These are phyloP conservation scores for Vigna angularis DNA, from an alignment of 306 rosid genomes.

Conservation along the genomic window DNA sequence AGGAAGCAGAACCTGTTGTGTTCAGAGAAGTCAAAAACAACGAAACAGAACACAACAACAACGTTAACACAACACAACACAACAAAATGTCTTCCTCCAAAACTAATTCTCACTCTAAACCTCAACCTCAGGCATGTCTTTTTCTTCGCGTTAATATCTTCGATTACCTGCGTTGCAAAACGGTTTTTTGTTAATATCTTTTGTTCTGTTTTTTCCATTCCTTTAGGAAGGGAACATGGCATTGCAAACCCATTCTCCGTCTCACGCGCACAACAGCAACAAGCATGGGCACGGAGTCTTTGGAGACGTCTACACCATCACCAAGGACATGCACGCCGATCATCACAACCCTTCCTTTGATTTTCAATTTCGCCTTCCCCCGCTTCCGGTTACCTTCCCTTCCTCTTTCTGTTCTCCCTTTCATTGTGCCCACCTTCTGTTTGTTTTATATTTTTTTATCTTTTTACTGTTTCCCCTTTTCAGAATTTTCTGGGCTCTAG, in stretches of 20 bases:
- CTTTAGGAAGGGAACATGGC: constrained; percentile 33
- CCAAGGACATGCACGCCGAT: constrained; percentile 40
- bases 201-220: not conserved
- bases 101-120: constrained; percentile 6
- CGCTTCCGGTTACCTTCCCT: constrained; percentile 53
- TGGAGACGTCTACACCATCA: constrained; percentile 61
- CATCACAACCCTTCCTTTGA: constrained; percentile 35
- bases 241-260: constrained; percentile 53
- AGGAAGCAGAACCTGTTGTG: not conserved
- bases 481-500: constrained; percentile 73
- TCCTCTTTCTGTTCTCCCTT: not conserved
- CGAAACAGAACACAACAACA: not conserved
- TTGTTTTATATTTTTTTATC: too few relatives aligned
- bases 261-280: constrained; percentile 48
- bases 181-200: not conserved
- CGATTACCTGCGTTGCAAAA: not conserved
- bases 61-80: not conserved
- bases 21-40: not conserved
- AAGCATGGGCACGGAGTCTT: constrained; percentile 47
- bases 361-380: constrained; percentile 66
- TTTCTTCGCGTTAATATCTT: not conserved
- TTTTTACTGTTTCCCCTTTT: not conserved
- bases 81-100: constrained; percentile 52
- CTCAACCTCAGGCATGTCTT: constrained; percentile 66
- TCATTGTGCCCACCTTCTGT: not conserved